A percentile compares a stretch with the other conserved stretches of the same genome.
Conservation (phyloP, 1,284 basidiomycete species). For the Sporisorium iseilematis-ciliati region DNA sequence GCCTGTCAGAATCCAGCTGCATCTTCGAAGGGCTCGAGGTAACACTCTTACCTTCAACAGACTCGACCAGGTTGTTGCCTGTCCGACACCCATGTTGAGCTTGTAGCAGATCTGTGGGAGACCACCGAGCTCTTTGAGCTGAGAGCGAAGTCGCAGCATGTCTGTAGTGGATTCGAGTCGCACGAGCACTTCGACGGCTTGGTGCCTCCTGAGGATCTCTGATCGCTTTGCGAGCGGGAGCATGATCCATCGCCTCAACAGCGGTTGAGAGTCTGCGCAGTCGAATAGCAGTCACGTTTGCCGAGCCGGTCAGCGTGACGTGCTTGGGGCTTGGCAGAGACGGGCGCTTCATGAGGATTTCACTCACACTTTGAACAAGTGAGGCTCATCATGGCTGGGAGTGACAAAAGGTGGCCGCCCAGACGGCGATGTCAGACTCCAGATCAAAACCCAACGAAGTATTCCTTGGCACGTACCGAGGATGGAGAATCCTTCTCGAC, state of each 20-base stretch:
- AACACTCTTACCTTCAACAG: conserved; percentile 31
- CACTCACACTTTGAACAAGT: conserved; percentile 35
- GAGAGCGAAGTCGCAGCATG: conserved; percentile 18
- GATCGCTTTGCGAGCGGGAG: conserved; percentile 25
- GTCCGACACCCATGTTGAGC: conserved; percentile 38
- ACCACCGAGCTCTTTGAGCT: conserved; percentile 27
- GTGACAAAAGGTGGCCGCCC: background rate
- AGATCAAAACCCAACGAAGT: background rate
- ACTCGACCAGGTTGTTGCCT: conserved; percentile 22
- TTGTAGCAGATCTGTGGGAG: conserved; percentile 27
- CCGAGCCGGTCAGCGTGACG: background rate
- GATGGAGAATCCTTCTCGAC: conserved; percentile 40
- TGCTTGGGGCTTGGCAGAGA: too few species aligned
- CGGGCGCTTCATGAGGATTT: too few species aligned
- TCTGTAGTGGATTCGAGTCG: conserved; percentile 27
- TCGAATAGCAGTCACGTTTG: background rate
- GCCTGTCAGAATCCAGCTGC: background rate
- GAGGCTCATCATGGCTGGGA: conserved; percentile 30
- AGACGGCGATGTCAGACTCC: background rate
- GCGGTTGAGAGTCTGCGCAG: conserved; percentile 22
- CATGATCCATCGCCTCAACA: conserved; percentile 46
- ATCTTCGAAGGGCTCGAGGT: background rate
- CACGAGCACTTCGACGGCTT: conserved; percentile 41
- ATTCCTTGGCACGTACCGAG: conserved; percentile 19
- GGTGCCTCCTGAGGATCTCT: conserved; percentile 32